These are phyloP conservation scores for Lasiodiplodia gonubiensis DNA, from an alignment of 2,329 filamentous ascomycete genomes.

Conservation along the genomic window DNA sequence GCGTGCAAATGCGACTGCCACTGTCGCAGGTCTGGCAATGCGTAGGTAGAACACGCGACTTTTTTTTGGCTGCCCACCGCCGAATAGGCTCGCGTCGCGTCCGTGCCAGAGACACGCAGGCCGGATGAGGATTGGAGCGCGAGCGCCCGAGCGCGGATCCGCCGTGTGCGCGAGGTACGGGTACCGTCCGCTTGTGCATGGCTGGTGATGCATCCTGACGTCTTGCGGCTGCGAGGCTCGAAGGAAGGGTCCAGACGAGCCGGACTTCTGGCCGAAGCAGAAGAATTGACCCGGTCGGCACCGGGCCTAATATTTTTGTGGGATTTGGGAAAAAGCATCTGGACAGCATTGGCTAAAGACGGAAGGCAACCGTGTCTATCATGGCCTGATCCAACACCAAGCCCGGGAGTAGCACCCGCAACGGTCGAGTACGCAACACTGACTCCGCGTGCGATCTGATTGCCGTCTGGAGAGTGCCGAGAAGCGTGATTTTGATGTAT, in stretches of 20 bases:
- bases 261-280: conserved; percentile 26
- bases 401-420: conserved; percentile 23
- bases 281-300: conserved; percentile 18
- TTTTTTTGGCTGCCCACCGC: conserved; percentile 3
- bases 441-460: conserved; percentile 15
- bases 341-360: conserved; percentile 7
- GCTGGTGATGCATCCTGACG: conserved; percentile 22
- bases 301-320: conserved; percentile 21
- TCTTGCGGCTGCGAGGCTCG: conserved; percentile 16
- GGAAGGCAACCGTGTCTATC: conserved; percentile 20
- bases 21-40: conserved; percentile 18
- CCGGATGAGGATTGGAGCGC: conserved; percentile 6
- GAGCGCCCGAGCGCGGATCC: conserved; percentile 1
- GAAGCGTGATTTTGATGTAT: conserved; percentile 21
- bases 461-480: conserved; percentile 24
- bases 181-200: not conserved
- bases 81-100: conserved; percentile 10
- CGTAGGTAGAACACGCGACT: conserved; percentile 7
- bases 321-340: conserved; percentile 20
- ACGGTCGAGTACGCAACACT: conserved; percentile 16
- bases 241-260: conserved; percentile 20
- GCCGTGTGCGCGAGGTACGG: conserved; percentile 18
- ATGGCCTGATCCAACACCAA: conserved; percentile 28
- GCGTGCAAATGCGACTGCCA: conserved; percentile 20
- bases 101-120: conserved; percentile 1